phyloP scores from a whole-genome alignment of 164 flowering plant species.

The Berberis vulgaris region DNA sequence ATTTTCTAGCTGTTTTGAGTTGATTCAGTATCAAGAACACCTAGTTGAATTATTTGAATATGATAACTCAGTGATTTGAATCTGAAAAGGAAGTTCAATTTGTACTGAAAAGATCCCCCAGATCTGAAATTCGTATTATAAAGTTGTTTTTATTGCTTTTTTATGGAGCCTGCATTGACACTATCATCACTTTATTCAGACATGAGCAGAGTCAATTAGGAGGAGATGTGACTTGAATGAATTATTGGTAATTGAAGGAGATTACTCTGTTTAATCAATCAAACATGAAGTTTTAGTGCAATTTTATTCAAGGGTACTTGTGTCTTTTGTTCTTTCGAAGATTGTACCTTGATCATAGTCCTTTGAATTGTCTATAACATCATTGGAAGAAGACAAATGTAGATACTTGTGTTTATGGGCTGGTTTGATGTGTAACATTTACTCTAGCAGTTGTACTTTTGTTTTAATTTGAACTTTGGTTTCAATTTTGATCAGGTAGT shows the following conservation, averaged over 20 bases:
- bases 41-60: background rate
- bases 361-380: background rate
- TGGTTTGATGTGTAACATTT: background rate
- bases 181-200: no score
- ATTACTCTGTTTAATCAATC: no score
- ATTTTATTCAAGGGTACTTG: background rate
- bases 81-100: background rate
- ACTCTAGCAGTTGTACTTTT: no score
- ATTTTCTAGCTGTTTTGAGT: no score
- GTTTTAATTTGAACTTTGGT: background rate
- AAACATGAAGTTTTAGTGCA: background rate
- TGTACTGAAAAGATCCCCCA: conserved; percentile 1
- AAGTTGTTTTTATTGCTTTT: background rate
- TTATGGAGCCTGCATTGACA: no score
- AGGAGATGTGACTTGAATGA: no score
- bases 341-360: background rate
- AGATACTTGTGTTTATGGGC: background rate
- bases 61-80: background rate
- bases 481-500: conserved; percentile 10
- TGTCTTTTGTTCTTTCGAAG: background rate
- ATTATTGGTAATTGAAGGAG: no score
- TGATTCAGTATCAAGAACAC: no score
- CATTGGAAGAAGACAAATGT: background rate
- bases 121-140: background rate
- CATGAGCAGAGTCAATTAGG: no score